These are phyloP conservation scores for Phytophthora quininea DNA, from an alignment of 352 stramenopile genomes.

Conservation along the genomic window DNA sequence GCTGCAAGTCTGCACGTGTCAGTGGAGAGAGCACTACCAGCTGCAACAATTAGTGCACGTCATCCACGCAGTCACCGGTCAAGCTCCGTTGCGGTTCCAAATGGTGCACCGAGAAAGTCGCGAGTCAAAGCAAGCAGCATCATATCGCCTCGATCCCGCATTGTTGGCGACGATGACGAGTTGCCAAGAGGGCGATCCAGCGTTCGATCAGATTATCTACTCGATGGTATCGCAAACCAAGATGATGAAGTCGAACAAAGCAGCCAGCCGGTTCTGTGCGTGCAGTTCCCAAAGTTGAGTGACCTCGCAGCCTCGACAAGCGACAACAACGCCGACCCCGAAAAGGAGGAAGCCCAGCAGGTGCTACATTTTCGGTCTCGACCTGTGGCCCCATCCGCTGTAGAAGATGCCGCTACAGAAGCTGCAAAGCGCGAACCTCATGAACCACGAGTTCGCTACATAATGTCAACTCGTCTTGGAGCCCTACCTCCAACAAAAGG, in stretches of 20 bases:
- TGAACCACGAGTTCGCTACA: slow-evolving; percentile 65
- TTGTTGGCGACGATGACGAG: slow-evolving; percentile 11
- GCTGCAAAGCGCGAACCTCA: slow-evolving; percentile 39
- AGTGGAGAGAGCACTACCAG: neutral
- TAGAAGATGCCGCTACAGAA: slow-evolving; percentile 43
- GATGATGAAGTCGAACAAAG: neutral
- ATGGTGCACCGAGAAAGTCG: slow-evolving; percentile 1
- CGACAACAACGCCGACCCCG: slow-evolving; percentile 6
- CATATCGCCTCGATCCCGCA: slow-evolving; percentile 34
- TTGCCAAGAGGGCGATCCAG: slow-evolving; percentile 5
- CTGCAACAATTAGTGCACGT: slow-evolving; percentile 2
- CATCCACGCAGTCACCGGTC: slow-evolving; percentile 8
- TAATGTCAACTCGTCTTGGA: slow-evolving; percentile 66
- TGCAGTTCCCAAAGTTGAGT: slow-evolving; percentile 23
- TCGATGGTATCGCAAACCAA: neutral
- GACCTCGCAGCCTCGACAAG: slow-evolving; percentile 1
- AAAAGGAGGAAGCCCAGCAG: slow-evolving; percentile 47
- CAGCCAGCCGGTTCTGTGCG: slow-evolving; percentile 9
- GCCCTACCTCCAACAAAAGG: slow-evolving; percentile 60
- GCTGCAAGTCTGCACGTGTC: slow-evolving; percentile 32
- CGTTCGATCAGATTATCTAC: slow-evolving; percentile 1
- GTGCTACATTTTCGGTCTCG: slow-evolving; percentile 64
- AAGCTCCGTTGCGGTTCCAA: slow-evolving; percentile 14
- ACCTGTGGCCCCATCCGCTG: slow-evolving; percentile 39
- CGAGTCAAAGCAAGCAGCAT: slow-evolving; percentile 26